phyloP scores from a whole-genome alignment of 2,329 filamentous ascomycete genomes.

The Fusarium abutilonis region DNA sequence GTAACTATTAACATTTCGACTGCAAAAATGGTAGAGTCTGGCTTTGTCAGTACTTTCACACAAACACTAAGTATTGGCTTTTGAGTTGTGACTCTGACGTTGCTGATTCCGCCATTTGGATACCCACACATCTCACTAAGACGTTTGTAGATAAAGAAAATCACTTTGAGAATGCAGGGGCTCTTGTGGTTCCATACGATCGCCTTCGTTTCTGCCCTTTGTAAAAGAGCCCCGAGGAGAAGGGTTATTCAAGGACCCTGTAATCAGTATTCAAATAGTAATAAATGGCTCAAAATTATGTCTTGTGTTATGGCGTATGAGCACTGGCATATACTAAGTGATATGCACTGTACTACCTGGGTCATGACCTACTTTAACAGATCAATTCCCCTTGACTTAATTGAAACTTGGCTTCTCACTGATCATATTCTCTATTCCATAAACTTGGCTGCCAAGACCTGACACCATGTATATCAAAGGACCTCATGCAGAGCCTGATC shows the following conservation, averaged over 20 bases:
- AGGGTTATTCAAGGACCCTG: not conserved
- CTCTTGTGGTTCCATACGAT: conserved; percentile 25
- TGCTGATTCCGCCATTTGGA: conserved; percentile 4
- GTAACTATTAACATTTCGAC: not conserved
- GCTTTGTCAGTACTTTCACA: too few relatives aligned
- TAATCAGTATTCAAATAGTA: not conserved
- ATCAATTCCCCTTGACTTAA: not conserved
- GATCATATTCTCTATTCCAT: not conserved
- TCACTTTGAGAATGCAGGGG: conserved; percentile 3
- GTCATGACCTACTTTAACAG: not conserved
- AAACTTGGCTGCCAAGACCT: accelerated
- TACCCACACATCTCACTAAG: not conserved
- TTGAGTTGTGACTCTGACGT: not conserved
- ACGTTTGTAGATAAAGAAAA: conserved; percentile 19
- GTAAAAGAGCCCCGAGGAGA: conserved; percentile 11
- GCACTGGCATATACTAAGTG: not conserved
- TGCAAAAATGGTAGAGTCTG: not conserved
- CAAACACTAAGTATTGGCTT: too few relatives aligned
- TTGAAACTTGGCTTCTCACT: not conserved
- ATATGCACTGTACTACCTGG: not conserved
- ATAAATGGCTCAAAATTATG: conserved; percentile 4
- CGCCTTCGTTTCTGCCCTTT: not conserved
- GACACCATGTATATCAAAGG: conserved; percentile 65
- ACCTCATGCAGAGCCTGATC: conserved; percentile 61
- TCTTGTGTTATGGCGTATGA: not conserved